Evolutionary conservation across 306 rosid genomes (phyloP).

Genomic region (Datisca glomerata): DNA sequence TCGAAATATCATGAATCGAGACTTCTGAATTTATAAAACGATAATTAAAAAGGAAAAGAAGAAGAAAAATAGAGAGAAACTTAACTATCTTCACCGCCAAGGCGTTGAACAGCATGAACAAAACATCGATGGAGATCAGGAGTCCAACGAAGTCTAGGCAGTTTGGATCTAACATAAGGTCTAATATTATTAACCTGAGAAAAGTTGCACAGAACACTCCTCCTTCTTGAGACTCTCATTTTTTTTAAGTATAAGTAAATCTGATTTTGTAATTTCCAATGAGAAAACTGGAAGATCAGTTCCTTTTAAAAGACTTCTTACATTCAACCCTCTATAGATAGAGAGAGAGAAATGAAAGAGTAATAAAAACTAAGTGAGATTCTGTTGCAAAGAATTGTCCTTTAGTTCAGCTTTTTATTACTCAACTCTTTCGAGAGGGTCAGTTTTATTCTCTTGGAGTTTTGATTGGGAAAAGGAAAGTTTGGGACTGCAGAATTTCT

Average conservation of each 20-base stretch:
- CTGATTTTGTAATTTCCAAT: slow-evolving; percentile 11
- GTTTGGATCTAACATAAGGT: slow-evolving; percentile 52
- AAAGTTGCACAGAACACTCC: slow-evolving; percentile 3
- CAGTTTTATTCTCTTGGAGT: slow-evolving; percentile 47
- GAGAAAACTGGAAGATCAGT: slow-evolving; percentile 17
- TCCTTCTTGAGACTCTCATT: slow-evolving; percentile 3
- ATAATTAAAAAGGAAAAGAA: no score
- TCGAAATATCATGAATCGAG: no score
- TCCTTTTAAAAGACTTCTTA: slow-evolving; percentile 11
- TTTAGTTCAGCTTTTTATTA: slow-evolving; percentile 45
- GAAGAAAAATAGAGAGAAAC: background rate
- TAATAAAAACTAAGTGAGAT: slow-evolving; percentile 44
- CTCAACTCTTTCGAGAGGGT: slow-evolving; percentile 25
- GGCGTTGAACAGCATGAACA: slow-evolving; percentile 72
- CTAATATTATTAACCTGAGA: slow-evolving; percentile 26
- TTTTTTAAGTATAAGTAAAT: slow-evolving; percentile 5
- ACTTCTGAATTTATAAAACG: no score
- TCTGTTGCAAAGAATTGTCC: slow-evolving; percentile 42
- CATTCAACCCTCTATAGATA: slow-evolving; percentile 11
- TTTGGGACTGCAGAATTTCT: slow-evolving; percentile 34
- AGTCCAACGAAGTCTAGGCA: slow-evolving; percentile 86
- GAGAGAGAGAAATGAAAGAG: slow-evolving; percentile 1
- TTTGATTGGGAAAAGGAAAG: slow-evolving; percentile 55
- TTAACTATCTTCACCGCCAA: slow-evolving; percentile 82
- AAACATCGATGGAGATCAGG: slow-evolving; percentile 74